Conservation (phyloP, 2,329 filamentous ascomycete species). For the Davidsoniella virescens region DNA sequence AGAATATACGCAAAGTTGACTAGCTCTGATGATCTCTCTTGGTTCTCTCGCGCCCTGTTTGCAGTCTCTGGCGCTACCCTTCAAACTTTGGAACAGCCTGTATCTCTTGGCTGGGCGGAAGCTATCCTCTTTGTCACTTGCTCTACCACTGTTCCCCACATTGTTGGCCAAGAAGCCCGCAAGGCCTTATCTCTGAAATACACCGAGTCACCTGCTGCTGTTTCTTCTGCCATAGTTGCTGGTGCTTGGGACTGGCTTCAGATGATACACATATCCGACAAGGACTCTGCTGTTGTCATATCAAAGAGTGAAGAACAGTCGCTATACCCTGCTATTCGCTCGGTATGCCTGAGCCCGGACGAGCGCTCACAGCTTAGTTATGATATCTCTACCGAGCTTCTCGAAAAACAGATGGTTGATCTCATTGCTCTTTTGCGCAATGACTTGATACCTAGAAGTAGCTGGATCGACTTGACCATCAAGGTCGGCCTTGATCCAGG, state of each 20-base stretch:
- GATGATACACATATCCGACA: conserved; percentile 51
- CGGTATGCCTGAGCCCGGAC: conserved; percentile 46
- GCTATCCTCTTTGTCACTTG: conserved; percentile 67
- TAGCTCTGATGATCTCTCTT: conserved; percentile 58
- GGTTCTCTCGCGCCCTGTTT: conserved; percentile 56
- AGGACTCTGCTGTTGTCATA: conserved; percentile 53
- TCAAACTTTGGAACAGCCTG: conserved; percentile 29
- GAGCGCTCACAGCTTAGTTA: conserved; percentile 28
- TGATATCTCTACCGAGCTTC: conserved; percentile 27
- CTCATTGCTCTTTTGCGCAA: conserved; percentile 64
- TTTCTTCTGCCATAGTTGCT: conserved; percentile 47
- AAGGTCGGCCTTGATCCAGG: conserved; percentile 72
- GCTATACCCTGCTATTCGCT: conserved; percentile 43
- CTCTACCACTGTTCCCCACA: conserved; percentile 41
- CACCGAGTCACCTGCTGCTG: conserved; percentile 34
- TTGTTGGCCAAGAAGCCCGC: conserved; percentile 46
- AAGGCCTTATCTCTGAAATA: conserved; percentile 50
- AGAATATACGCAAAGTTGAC: conserved; percentile 71
- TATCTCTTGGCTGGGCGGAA: conserved; percentile 64
- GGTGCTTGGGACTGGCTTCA: conserved; percentile 72
- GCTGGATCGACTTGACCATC: conserved; percentile 82
- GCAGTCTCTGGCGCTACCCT: conserved; percentile 40
- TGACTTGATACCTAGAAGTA: conserved; percentile 59
- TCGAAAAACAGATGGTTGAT: conserved; percentile 58
- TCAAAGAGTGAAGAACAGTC: conserved; percentile 49